These are phyloP conservation scores for Penstemon newberryi DNA, from an alignment of 257 asterid species.

Conservation along the genomic window DNA sequence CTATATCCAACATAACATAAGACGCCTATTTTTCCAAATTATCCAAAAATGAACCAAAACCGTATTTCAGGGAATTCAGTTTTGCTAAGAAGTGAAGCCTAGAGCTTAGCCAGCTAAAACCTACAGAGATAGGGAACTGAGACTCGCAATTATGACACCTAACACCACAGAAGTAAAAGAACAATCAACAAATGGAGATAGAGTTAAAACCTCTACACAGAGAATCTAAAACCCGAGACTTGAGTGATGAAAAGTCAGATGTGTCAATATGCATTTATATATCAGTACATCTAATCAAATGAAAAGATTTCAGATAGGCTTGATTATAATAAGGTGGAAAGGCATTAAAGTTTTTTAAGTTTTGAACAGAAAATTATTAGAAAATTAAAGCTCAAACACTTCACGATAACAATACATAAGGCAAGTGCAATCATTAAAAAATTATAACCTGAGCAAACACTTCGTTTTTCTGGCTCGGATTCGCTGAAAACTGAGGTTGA, in stretches of 20 bases:
- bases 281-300: background rate
- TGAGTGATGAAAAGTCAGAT: slow-evolving; percentile 8
- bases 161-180: background rate
- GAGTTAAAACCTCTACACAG: slow-evolving; percentile 7
- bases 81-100: slow-evolving; percentile 17
- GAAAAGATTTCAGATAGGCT: background rate
- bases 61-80: background rate
- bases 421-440: background rate
- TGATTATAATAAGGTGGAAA: slow-evolving; percentile 1
- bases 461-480: slow-evolving; percentile 71
- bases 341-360: slow-evolving; percentile 2
- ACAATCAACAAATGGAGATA: background rate
- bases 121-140: too few relatives aligned
- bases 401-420: background rate
- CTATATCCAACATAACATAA: background rate
- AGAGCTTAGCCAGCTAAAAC: background rate
- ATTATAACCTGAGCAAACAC: slow-evolving; percentile 74
- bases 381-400: slow-evolving; percentile 17
- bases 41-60: background rate
- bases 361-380: slow-evolving; percentile 2
- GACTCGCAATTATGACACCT: too few relatives aligned
- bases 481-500: slow-evolving; percentile 74
- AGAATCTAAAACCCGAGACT: slow-evolving; percentile 3
- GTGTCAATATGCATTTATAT: background rate
- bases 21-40: background rate